Conservation (phyloP, 1,284 basidiomycete genomes). For the Golubevia pallescens region DNA sequence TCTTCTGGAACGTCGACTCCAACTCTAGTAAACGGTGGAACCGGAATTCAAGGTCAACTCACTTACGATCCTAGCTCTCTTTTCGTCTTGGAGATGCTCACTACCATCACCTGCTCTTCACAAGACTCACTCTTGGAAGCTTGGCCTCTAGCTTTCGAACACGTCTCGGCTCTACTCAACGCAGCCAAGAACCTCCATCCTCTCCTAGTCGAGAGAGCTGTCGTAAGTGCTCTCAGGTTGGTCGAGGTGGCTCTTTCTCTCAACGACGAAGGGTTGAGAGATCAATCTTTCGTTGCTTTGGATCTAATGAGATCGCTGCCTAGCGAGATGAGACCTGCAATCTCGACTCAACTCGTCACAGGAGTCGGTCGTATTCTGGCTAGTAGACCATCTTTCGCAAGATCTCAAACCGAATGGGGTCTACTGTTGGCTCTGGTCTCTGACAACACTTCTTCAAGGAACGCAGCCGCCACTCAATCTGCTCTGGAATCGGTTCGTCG, state of each 20-base stretch:
- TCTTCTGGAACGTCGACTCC: not conserved
- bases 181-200: conserved; percentile 42
- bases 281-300: conserved; percentile 35
- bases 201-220: conserved; percentile 50
- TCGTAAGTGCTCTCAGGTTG: conserved; percentile 41
- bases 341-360: conserved; percentile 43
- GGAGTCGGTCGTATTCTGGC: conserved; percentile 35
- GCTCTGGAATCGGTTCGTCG: conserved; percentile 14
- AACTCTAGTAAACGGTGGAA: not conserved
- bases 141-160: conserved; percentile 29
- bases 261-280: conserved; percentile 14
- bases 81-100: conserved; percentile 51
- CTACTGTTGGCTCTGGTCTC: conserved; percentile 41
- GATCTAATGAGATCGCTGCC: conserved; percentile 42
- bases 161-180: conserved; percentile 32
- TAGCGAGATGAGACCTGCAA: conserved; percentile 31
- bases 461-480: conserved; percentile 33
- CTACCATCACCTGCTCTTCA: conserved; percentile 22
- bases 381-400: conserved; percentile 23
- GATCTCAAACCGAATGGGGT: conserved; percentile 42
- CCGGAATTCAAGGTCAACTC: conserved; percentile 11
- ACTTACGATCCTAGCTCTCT: conserved; percentile 43
- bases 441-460: conserved; percentile 25
- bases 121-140: conserved; percentile 13
- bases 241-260: conserved; percentile 18